Conservation (phyloP, 129 eudicot species). For the Dittrichia graveolens region DNA sequence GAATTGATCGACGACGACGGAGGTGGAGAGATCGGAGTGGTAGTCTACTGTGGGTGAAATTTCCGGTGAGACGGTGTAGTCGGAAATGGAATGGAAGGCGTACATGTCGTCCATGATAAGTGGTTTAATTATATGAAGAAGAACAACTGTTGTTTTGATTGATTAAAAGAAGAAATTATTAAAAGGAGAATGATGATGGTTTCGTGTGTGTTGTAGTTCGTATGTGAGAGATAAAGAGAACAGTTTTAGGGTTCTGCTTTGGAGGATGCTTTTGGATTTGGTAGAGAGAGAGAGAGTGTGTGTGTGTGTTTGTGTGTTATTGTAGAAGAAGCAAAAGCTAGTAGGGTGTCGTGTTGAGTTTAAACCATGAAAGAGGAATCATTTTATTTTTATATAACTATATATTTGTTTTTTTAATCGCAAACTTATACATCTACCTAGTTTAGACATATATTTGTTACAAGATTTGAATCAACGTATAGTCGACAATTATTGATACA, state of each 20-base stretch:
- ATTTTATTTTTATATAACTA: too few species aligned
- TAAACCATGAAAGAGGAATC: not conserved
- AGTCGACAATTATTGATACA: too few species aligned
- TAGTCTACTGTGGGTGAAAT: constrained; percentile 42
- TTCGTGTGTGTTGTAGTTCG: constrained; percentile 15
- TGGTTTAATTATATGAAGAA: not conserved
- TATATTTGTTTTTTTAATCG: too few species aligned
- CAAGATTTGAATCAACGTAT: too few species aligned
- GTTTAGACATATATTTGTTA: too few species aligned
- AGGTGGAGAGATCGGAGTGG: constrained; percentile 38
- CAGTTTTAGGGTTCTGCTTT: constrained; percentile 41
- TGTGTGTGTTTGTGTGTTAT: not conserved
- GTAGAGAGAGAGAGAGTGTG: constrained; percentile 27
- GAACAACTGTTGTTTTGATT: not conserved
- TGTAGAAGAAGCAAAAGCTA: not conserved
- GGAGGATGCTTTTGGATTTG: constrained; percentile 35
- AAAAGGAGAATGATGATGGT: constrained; percentile 20
- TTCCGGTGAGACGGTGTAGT: constrained; percentile 67
- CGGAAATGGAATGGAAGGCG: constrained; percentile 55
- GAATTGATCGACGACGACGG: constrained; percentile 34
- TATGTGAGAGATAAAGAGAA: constrained; percentile 16
- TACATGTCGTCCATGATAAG: constrained; percentile 70
- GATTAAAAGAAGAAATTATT: constrained; percentile 21
- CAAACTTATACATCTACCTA: too few species aligned
- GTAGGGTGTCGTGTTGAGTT: constrained; percentile 3